Percentiles rank a stretch among this genome's conserved stretches.
Evolutionary conservation across 306 rosid genomes (phyloP).

Genomic region (Casuarina cunninghamiana): DNA sequence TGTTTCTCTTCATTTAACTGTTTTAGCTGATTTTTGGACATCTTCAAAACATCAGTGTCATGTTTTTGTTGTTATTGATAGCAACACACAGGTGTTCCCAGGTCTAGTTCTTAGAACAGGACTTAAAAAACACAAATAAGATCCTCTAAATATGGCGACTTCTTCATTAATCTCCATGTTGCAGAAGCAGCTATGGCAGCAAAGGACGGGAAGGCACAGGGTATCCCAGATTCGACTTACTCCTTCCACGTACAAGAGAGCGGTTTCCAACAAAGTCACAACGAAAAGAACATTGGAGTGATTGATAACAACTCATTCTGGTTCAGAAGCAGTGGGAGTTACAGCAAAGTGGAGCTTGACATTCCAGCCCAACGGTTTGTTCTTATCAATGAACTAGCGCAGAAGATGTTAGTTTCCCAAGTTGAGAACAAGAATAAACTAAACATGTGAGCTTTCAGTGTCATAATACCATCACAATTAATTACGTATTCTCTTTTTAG

Average conservation of each 20-base stretch:
- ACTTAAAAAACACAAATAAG: neutral
- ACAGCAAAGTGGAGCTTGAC: constrained; percentile 18
- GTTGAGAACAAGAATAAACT: constrained; percentile 1
- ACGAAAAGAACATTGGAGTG: constrained; percentile 7
- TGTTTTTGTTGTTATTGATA: neutral
- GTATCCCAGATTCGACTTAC: constrained; percentile 13
- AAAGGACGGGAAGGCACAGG: constrained; percentile 21
- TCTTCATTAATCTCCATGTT: neutral
- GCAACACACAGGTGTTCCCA: neutral
- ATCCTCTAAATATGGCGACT: neutral
- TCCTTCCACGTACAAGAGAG: constrained; percentile 11
- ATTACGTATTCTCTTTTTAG: neutral
- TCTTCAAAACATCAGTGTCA: neutral
- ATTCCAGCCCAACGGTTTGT: constrained; percentile 27
- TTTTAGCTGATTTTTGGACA: neutral
- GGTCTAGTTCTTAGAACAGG: neutral
- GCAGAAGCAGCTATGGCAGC: constrained; percentile 36
- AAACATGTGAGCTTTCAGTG: neutral
- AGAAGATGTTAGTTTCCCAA: neutral
- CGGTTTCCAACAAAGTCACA: constrained; percentile 21
- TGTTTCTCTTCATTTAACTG: neutral
- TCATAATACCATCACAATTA: neutral
- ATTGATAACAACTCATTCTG: constrained; percentile 12
- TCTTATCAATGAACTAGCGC: too few relatives aligned
- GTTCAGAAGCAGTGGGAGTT: constrained; percentile 11